Evolutionary conservation across 73 alveolate genomes (phyloP).

Genomic region (Uronychia setigera): DNA sequence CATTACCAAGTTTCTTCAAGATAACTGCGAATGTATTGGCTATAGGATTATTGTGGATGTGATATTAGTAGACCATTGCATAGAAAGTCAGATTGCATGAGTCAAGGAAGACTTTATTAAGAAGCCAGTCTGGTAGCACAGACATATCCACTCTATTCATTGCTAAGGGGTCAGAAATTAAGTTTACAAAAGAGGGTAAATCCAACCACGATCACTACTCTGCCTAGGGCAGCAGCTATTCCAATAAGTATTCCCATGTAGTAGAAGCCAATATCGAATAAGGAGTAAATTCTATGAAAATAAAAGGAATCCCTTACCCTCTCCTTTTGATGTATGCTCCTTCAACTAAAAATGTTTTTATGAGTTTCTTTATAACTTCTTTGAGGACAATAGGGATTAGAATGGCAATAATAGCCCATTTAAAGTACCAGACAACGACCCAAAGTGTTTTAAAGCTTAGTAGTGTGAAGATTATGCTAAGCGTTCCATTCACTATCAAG

Average conservation of each 20-base stretch:
- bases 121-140: conserved; percentile 15
- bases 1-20: too few species aligned
- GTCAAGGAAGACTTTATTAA: conserved; percentile 8
- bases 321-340: conserved; percentile 6
- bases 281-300: not conserved
- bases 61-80: conserved; percentile 5
- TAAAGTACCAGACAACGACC: conserved; percentile 1
- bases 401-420: not conserved
- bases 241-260: conserved; percentile 24
- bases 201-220: not conserved
- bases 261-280: conserved; percentile 10
- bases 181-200: not conserved
- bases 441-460: not conserved
- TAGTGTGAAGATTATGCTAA: conserved; percentile 10
- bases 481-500: not conserved
- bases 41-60: conserved; percentile 27
- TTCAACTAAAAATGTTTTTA: not conserved
- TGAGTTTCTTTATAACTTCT: not conserved
- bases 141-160: conserved; percentile 7
- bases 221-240: conserved; percentile 6
- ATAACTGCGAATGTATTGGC: too few species aligned
- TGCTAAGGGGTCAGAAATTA: not conserved
- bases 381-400: conserved; percentile 4
- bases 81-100: conserved; percentile 2
- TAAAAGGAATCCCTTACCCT: not conserved